A percentile compares a stretch with the other conserved stretches of the same genome.
phyloP scores from a whole-genome alignment of 345 rosid species.

The Cochlearia excelsa region DNA sequence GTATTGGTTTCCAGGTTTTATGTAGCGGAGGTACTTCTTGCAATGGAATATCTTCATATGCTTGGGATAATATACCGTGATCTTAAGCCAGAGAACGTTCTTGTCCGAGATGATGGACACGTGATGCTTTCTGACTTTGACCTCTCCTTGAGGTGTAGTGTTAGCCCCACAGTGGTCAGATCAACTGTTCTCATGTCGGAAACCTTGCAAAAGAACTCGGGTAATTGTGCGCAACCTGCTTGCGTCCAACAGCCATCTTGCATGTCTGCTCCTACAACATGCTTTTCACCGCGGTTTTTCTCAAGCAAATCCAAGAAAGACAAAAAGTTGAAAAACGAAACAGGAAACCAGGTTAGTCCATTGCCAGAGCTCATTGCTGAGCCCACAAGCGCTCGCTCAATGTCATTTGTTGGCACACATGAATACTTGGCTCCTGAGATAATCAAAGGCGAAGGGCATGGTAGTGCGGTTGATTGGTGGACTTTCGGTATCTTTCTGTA shows the following conservation, averaged over 20 bases:
- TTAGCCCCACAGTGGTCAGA: slow-evolving; percentile 57
- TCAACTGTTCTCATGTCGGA: slow-evolving; percentile 41
- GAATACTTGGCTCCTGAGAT: slow-evolving; percentile 81
- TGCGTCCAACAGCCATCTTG: slow-evolving; percentile 68
- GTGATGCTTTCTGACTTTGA: slow-evolving; percentile 88
- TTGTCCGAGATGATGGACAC: slow-evolving; percentile 84
- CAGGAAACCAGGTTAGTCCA: slow-evolving; percentile 61
- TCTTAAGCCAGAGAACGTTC: slow-evolving; percentile 84
- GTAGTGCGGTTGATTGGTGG: slow-evolving; percentile 92
- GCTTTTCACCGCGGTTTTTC: slow-evolving; percentile 56
- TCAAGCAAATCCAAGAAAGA: slow-evolving; percentile 55
- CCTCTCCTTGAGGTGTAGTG: slow-evolving; percentile 65
- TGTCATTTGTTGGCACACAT: slow-evolving; percentile 90
- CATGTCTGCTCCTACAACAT: slow-evolving; percentile 54
- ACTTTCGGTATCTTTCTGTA: slow-evolving; percentile 74
- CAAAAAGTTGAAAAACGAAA: slow-evolving; percentile 46
- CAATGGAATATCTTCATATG: slow-evolving; percentile 83
- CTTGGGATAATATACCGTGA: slow-evolving; percentile 79
- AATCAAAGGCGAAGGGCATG: slow-evolving; percentile 81
- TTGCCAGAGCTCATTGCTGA: slow-evolving; percentile 84
- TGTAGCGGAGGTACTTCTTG: slow-evolving; percentile 74
- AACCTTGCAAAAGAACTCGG: slow-evolving; percentile 42
- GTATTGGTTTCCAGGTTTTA: slow-evolving; percentile 53
- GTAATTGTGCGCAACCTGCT: slow-evolving; percentile 57
- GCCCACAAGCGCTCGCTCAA: slow-evolving; percentile 80